Percentiles rank a stretch among this genome's conserved stretches.
Conservation (phyloP, 768 basidiomycete genomes). For the Phylloporus sp. region DNA sequence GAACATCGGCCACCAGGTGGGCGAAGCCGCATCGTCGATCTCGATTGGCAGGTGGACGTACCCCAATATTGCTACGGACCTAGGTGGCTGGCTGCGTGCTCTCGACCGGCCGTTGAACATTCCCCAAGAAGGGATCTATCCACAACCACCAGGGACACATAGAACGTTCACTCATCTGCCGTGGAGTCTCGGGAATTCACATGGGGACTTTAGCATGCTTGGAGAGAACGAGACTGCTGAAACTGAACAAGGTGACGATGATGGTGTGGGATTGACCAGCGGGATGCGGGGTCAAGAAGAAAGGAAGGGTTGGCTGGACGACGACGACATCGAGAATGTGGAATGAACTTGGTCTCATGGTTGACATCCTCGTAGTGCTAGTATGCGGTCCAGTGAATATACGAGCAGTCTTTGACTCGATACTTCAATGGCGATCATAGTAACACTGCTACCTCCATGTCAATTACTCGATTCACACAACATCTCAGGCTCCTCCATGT, state of each 20-base stretch:
- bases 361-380: too few species aligned
- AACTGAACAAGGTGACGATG: conserved; percentile 25
- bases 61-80: conserved; percentile 48
- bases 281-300: conserved; percentile 26
- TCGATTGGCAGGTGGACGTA: conserved; percentile 47
- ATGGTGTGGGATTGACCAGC: conserved; percentile 29
- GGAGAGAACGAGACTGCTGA: conserved; percentile 31
- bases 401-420: too few species aligned
- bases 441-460: conserved; percentile 7
- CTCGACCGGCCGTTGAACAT: conserved; percentile 29
- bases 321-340: conserved; percentile 55
- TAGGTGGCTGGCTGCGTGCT: conserved; percentile 58
- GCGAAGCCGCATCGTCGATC: neutral
- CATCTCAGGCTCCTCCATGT: neutral
- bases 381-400: too few species aligned
- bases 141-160: conserved; percentile 34
- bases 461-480: neutral
- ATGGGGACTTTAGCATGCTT: conserved; percentile 11
- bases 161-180: conserved; percentile 49
- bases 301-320: conserved; percentile 50
- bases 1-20: conserved; percentile 10
- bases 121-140: neutral
- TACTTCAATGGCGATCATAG: too few species aligned
- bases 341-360: conserved; percentile 21
- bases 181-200: conserved; percentile 35